phyloP scores from a whole-genome alignment of 148 eudicot genomes.

The Silene conica region DNA sequence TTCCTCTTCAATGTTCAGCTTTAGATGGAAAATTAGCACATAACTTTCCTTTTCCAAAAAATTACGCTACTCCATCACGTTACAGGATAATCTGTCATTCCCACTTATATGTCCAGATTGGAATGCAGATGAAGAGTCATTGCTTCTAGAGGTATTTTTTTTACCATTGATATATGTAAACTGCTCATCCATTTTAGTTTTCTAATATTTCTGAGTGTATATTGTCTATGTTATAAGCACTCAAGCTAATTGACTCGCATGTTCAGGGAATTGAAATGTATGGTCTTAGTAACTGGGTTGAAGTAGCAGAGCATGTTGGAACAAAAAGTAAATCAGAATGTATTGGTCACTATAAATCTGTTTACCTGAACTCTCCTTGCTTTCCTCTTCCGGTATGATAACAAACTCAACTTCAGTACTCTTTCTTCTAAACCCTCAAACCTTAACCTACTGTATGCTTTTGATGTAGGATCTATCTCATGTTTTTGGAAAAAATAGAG shows the following conservation, averaged over 20 bases:
- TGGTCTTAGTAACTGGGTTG: constrained; percentile 86
- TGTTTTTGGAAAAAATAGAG: constrained; percentile 88
- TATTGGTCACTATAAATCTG: constrained; percentile 62
- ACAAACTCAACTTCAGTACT: constrained; percentile 4
- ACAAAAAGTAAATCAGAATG: constrained; percentile 86
- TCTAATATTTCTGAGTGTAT: too few species aligned
- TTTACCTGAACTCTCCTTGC: constrained; percentile 92
- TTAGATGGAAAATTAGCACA: background rate
- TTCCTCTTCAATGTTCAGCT: constrained; percentile 4
- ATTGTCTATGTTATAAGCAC: background rate
- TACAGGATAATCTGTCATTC: constrained; percentile 82
- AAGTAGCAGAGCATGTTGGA: constrained; percentile 98
- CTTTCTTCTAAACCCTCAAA: constrained; percentile 1
- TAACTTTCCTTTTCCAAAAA: background rate
- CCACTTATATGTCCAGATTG: constrained; percentile 86
- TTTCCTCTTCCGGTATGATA: constrained; percentile 96
- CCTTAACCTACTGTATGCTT: constrained; percentile 12
- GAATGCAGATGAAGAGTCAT: constrained; percentile 95
- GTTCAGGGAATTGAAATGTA: constrained; percentile 86
- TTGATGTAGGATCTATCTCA: constrained; percentile 78
- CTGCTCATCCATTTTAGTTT: too few species aligned
- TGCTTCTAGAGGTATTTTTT: constrained; percentile 75
- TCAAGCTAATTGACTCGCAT: constrained; percentile 6
- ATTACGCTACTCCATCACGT: constrained; percentile 7
- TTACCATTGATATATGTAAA: background rate